A percentile compares a stretch with the other conserved stretches of the same genome.
phyloP scores from a whole-genome alignment of 495 filamentous ascomycete species.

The Daldinia vernicosa region DNA sequence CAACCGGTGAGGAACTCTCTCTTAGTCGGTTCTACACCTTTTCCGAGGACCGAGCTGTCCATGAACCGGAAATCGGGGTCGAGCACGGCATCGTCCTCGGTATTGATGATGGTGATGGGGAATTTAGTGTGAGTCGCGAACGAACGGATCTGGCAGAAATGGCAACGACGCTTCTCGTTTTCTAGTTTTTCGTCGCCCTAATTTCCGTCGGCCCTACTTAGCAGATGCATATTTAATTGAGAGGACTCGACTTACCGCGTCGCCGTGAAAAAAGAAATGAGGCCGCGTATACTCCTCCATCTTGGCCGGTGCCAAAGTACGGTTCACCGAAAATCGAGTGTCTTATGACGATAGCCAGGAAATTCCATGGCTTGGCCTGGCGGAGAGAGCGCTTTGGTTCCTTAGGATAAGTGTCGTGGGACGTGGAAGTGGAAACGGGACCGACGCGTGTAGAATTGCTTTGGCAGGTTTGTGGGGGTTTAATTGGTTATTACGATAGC shows the following conservation, averaged over 20 bases:
- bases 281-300: slow-evolving; percentile 52
- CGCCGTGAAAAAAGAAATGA: slow-evolving; percentile 56
- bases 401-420: neutral
- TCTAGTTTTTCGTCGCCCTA: slow-evolving; percentile 28
- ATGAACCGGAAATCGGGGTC: slow-evolving; percentile 65
- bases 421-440: neutral
- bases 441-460: neutral
- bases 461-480: neutral
- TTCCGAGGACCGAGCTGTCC: slow-evolving; percentile 53
- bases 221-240: neutral
- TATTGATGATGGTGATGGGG: slow-evolving; percentile 61
- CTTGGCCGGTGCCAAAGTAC: neutral
- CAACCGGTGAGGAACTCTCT: slow-evolving; percentile 64
- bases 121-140: slow-evolving; percentile 51
- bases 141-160: slow-evolving; percentile 61
- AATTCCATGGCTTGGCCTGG: slow-evolving; percentile 22
- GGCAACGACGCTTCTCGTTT: slow-evolving; percentile 50
- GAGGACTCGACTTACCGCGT: slow-evolving; percentile 40
- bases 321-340: slow-evolving; percentile 21
- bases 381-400: neutral
- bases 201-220: neutral
- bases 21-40: slow-evolving; percentile 57
- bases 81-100: slow-evolving; percentile 51
- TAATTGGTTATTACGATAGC: neutral
- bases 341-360: neutral